Conservation (phyloP, 371 early-diverging fungal genomes). For the Mortierella sp. region DNA sequence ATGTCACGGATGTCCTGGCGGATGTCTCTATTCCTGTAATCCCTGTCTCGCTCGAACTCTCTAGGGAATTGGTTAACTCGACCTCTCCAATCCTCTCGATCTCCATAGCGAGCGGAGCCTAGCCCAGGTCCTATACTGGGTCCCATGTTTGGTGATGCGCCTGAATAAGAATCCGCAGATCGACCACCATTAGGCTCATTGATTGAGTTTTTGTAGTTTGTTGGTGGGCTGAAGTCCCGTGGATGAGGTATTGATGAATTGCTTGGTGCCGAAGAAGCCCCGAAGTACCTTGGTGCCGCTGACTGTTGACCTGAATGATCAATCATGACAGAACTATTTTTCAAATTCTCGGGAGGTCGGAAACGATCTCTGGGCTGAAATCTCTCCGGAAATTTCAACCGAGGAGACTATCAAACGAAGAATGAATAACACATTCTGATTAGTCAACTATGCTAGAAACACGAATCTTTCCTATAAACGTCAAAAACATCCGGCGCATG, state of each 20-base stretch:
- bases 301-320: constrained; percentile 35
- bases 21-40: constrained; percentile 30
- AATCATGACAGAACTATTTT: constrained; percentile 17
- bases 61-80: constrained; percentile 27
- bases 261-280: constrained; percentile 27
- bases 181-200: constrained; percentile 25
- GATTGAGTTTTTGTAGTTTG: constrained; percentile 22
- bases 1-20: constrained; percentile 45
- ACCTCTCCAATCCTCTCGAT: constrained; percentile 51
- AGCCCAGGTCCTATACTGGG: constrained; percentile 31
- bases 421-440: neutral
- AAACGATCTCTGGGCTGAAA: constrained; percentile 44
- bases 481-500: neutral
- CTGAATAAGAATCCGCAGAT: constrained; percentile 38
- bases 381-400: constrained; percentile 41
- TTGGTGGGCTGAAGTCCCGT: constrained; percentile 38
- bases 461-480: neutral
- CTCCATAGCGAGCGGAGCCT: constrained; percentile 38
- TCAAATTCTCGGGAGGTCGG: constrained; percentile 35
- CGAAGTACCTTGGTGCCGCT: constrained; percentile 28
- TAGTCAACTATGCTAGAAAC: neutral
- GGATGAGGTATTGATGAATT: constrained; percentile 27
- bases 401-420: constrained; percentile 19
- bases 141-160: constrained; percentile 20
- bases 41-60: constrained; percentile 47